Evolutionary conservation across 1,284 basidiomycete species (phyloP).

Genomic region (Microbotryomycetes sp.): DNA sequence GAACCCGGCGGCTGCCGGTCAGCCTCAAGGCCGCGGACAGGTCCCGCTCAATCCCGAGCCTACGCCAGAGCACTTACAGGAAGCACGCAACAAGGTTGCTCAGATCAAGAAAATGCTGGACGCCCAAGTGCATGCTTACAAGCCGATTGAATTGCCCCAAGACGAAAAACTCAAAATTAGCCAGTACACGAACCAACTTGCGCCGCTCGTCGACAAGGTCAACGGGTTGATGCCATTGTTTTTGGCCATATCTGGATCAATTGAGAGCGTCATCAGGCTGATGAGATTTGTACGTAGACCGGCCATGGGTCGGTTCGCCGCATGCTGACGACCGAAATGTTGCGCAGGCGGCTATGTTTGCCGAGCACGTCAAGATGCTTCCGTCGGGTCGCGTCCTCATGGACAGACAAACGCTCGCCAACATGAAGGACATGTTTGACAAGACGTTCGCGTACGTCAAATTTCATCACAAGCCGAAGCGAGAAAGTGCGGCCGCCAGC

Average conservation of each 20-base stretch:
- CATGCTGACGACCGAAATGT: neutral
- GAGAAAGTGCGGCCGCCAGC: neutral
- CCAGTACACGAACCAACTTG: constrained; percentile 18
- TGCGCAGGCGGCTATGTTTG: neutral
- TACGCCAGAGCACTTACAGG: constrained; percentile 18
- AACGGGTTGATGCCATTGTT: constrained; percentile 32
- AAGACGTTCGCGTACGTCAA: neutral
- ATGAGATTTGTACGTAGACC: constrained; percentile 26
- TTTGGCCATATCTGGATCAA: constrained; percentile 27
- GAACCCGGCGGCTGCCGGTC: neutral
- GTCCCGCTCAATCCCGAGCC: constrained; percentile 13
- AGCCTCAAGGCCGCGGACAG: neutral
- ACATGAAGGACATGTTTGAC: neutral
- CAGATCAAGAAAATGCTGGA: constrained; percentile 10
- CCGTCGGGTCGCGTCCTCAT: neutral
- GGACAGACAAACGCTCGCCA: neutral
- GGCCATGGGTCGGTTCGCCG: neutral
- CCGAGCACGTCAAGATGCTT: neutral
- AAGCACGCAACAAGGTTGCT: constrained; percentile 12
- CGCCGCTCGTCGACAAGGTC: constrained; percentile 29
- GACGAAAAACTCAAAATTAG: constrained; percentile 16
- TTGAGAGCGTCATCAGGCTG: constrained; percentile 15
- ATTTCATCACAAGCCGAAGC: neutral
- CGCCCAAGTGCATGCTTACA: constrained; percentile 9
- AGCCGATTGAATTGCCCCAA: constrained; percentile 19